Conservation (phyloP, 2,329 filamentous ascomycete species). For the Colletotrichum lupini region DNA sequence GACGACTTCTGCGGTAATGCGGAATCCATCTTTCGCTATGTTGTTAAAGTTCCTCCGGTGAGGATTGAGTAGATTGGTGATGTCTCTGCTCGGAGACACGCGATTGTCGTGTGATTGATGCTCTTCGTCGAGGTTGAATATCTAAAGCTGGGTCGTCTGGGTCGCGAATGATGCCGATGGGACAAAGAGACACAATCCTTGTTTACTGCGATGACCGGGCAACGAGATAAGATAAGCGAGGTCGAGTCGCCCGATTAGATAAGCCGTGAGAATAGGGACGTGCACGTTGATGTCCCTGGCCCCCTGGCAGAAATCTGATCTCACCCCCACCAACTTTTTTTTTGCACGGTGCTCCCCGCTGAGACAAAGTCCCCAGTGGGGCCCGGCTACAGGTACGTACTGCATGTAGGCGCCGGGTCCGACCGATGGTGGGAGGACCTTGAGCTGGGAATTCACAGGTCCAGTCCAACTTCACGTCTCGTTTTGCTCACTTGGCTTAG, state of each 20-base stretch:
- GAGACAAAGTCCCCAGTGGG: conserved; percentile 21
- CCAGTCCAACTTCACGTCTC: conserved; percentile 14
- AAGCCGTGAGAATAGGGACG: not conserved
- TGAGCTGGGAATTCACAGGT: not conserved
- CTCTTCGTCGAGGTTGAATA: not conserved
- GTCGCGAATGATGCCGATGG: not conserved
- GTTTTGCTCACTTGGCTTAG: not conserved
- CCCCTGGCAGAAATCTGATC: conserved; percentile 4
- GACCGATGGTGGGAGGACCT: conserved; percentile 12
- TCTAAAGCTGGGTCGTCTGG: not conserved
- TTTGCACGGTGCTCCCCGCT: conserved; percentile 26
- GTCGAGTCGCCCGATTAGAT: not conserved
- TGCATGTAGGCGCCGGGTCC: not conserved
- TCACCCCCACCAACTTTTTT: conserved; percentile 11
- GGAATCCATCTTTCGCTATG: conserved; percentile 24
- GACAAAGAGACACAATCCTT: conserved; percentile 22
- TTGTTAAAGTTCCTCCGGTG: not conserved
- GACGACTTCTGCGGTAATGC: conserved; percentile 31
- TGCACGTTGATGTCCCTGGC: not conserved
- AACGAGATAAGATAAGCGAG: conserved; percentile 32
- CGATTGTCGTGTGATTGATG: conserved; percentile 4
- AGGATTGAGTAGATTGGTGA: not conserved
- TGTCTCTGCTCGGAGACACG: not conserved
- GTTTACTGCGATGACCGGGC: conserved; percentile 31
- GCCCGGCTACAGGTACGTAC: not conserved